Evolutionary conservation across 257 asterid species (phyloP).

Genomic region (Primulina huaijiensis): DNA sequence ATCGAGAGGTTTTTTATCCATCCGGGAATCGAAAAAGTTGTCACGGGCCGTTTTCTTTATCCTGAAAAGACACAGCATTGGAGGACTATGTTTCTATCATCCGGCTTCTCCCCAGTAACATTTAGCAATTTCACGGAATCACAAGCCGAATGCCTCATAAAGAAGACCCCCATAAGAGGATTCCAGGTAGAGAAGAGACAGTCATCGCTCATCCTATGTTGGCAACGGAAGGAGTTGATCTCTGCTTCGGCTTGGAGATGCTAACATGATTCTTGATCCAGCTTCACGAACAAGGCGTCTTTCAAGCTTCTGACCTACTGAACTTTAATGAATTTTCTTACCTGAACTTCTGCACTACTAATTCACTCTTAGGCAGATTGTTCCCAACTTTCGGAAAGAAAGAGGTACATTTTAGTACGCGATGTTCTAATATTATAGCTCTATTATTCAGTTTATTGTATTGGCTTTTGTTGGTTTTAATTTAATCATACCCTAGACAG

Average conservation of each 20-base stretch:
- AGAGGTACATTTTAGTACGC: constrained; percentile 48
- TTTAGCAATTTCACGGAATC: constrained; percentile 90
- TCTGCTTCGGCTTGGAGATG: constrained; percentile 98
- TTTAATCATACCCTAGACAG: constrained; percentile 36
- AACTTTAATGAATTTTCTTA: constrained; percentile 39
- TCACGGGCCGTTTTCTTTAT: constrained; percentile 46
- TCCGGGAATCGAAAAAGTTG: constrained; percentile 68
- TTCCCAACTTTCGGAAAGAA: constrained; percentile 39
- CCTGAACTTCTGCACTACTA: constrained; percentile 44
- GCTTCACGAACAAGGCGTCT: constrained; percentile 36
- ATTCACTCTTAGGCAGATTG: constrained; percentile 49
- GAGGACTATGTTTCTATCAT: constrained; percentile 73
- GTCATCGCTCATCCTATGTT: constrained; percentile 81
- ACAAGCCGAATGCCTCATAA: constrained; percentile 82
- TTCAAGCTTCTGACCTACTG: constrained; percentile 22
- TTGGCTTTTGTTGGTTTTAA: constrained; percentile 38
- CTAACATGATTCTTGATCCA: constrained; percentile 35
- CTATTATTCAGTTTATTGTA: constrained; percentile 33
- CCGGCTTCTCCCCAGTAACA: constrained; percentile 66
- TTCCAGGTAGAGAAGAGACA: constrained; percentile 94
- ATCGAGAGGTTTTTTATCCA: constrained; percentile 81
- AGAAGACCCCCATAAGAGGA: constrained; percentile 84
- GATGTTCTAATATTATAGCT: constrained; percentile 48
- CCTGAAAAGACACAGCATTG: constrained; percentile 90
- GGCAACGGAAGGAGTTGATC: constrained; percentile 94